phyloP scores from a whole-genome alignment of 495 filamentous ascomycete species.

The Neurospora sp. region DNA sequence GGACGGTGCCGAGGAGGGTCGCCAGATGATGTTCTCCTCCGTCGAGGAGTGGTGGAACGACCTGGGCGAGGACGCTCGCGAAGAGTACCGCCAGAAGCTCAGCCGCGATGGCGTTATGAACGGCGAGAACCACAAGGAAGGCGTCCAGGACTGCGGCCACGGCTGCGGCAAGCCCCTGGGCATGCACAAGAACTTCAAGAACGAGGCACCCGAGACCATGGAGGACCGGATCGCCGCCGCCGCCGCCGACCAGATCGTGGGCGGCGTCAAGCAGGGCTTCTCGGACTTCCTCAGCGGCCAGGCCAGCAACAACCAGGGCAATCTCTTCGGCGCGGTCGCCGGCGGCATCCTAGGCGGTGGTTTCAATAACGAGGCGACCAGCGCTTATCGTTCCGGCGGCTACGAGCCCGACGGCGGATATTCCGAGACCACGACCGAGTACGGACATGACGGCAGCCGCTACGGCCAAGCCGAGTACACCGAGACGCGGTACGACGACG shows the following conservation, averaged over 20 bases:
- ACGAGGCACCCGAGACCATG: slow-evolving; percentile 21
- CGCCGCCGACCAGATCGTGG: slow-evolving; percentile 36
- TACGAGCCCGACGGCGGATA: slow-evolving; percentile 32
- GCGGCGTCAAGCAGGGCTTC: slow-evolving; percentile 34
- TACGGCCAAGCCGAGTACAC: slow-evolving; percentile 40
- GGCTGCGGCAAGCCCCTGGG: slow-evolving; percentile 57
- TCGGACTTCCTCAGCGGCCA: slow-evolving; percentile 19
- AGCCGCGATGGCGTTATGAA: slow-evolving; percentile 63
- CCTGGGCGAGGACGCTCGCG: slow-evolving; percentile 48
- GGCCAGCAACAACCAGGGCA: slow-evolving; percentile 27
- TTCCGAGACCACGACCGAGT: slow-evolving; percentile 31
- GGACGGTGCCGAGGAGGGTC: slow-evolving; percentile 64
- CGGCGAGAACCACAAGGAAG: slow-evolving; percentile 75
- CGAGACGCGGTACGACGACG: slow-evolving; percentile 31
- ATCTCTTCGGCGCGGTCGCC: slow-evolving; percentile 32
- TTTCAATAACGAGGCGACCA: slow-evolving; percentile 31
- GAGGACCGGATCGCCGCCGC: slow-evolving; percentile 37
- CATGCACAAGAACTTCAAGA: slow-evolving; percentile 34
- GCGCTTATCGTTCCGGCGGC: slow-evolving; percentile 28
- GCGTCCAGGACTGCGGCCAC: slow-evolving; percentile 73
- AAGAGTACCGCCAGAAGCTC: slow-evolving; percentile 58
- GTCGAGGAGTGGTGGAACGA: slow-evolving; percentile 72
- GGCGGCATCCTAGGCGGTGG: slow-evolving; percentile 36
- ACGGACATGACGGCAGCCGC: slow-evolving; percentile 32
- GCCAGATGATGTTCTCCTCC: slow-evolving; percentile 63